These are phyloP conservation scores for Eucalyptus cloeziana DNA, from an alignment of 345 rosid genomes.

Conservation along the genomic window DNA sequence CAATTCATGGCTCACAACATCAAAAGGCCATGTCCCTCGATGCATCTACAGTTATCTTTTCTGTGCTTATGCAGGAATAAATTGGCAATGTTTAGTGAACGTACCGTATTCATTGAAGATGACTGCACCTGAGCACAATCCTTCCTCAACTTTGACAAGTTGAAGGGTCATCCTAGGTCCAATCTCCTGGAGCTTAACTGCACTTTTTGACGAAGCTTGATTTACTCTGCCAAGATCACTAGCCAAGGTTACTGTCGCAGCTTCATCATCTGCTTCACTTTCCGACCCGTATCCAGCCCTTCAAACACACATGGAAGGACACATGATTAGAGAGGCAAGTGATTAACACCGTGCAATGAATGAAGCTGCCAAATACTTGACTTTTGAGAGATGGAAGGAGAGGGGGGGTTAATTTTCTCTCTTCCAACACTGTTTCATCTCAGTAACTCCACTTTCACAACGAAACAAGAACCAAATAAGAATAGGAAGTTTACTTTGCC, in stretches of 20 bases:
- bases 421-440: background rate
- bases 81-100: background rate
- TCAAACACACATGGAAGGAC: background rate
- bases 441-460: background rate
- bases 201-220: constrained; percentile 59
- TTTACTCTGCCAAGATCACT: constrained; percentile 75
- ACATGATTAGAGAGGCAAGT: background rate
- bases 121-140: constrained; percentile 73
- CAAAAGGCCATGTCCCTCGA: background rate
- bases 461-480: background rate
- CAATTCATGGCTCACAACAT: background rate
- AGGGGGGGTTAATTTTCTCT: background rate
- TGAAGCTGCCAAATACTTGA: background rate
- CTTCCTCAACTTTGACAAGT: constrained; percentile 69
- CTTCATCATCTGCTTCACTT: constrained; percentile 95
- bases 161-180: constrained; percentile 89
- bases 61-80: background rate
- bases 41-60: background rate
- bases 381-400: background rate
- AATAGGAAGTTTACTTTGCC: background rate
- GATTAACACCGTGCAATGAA: background rate
- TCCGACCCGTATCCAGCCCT: constrained; percentile 96
- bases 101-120: constrained; percentile 62
- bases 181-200: constrained; percentile 85
- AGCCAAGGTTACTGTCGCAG: constrained; percentile 71